Conservation (phyloP, 2,329 filamentous ascomycete genomes). For the Trichoderma harzianum region DNA sequence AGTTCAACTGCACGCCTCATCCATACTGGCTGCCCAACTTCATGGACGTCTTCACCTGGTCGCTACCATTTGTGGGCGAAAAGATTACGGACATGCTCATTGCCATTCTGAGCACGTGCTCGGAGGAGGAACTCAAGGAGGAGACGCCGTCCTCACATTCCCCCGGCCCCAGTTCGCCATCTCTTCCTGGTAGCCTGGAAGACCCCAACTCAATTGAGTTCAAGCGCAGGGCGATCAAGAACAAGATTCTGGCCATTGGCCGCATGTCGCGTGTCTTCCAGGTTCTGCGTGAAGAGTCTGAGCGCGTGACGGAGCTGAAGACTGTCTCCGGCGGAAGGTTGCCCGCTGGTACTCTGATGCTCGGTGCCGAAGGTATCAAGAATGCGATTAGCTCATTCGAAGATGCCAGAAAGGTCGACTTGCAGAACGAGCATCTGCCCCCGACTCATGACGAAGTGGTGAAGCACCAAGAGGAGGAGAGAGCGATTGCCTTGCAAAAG, state of each 20-base stretch:
- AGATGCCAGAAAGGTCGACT: slow-evolving; percentile 91
- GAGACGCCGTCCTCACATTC: slow-evolving; percentile 69
- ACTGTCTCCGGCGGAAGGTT: slow-evolving; percentile 89
- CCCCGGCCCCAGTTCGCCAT: slow-evolving; percentile 70
- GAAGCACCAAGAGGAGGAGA: slow-evolving; percentile 75
- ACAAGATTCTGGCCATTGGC: slow-evolving; percentile 98
- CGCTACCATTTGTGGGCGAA: slow-evolving; percentile 94
- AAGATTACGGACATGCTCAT: slow-evolving; percentile 99
- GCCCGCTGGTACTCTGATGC: slow-evolving; percentile 93
- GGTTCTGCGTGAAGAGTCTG: slow-evolving; percentile 93
- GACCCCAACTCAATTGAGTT: slow-evolving; percentile 88
- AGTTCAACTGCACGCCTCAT: slow-evolving; percentile 99
- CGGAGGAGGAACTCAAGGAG: slow-evolving; percentile 96
- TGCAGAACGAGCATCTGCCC: slow-evolving; percentile 93
- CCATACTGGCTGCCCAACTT: slow-evolving; percentile 99
- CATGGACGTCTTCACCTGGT: slow-evolving; percentile 99
- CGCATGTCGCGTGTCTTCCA: slow-evolving; percentile 97
- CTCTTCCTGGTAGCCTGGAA: slow-evolving; percentile 44
- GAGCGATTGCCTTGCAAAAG: slow-evolving; percentile 78
- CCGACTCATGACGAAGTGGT: slow-evolving; percentile 90
- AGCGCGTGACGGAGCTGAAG: slow-evolving; percentile 96
- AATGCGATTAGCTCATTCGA: slow-evolving; percentile 96
- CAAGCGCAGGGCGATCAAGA: slow-evolving; percentile 96
- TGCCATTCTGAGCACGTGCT: slow-evolving; percentile 95
- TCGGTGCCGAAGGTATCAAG: slow-evolving; percentile 97